These are phyloP conservation scores for Fonsecaea pugnacius DNA, from an alignment of 2,329 filamentous ascomycete genomes.

Conservation along the genomic window DNA sequence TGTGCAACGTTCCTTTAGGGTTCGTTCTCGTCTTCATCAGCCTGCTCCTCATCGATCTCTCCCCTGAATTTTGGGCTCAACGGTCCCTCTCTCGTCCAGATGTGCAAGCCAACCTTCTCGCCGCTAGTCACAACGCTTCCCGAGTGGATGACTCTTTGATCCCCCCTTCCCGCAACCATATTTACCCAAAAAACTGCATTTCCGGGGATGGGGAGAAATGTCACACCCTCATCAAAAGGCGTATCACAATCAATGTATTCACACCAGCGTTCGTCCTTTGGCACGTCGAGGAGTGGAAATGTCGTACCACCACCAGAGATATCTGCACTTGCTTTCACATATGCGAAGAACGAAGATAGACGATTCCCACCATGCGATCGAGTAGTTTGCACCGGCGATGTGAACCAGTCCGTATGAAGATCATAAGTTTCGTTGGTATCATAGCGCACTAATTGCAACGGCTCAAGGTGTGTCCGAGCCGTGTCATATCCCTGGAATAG, in stretches of 20 bases:
- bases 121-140: constrained; percentile 62
- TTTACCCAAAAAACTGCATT: constrained; percentile 69
- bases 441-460: constrained; percentile 21
- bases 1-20: not conserved
- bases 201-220: constrained; percentile 61
- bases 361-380: constrained; percentile 44
- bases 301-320: constrained; percentile 65
- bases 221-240: constrained; percentile 51
- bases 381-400: constrained; percentile 1
- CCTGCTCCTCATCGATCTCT: not conserved
- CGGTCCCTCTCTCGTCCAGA: constrained; percentile 50
- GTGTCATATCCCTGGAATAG: constrained; percentile 51
- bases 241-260: constrained; percentile 60
- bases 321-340: constrained; percentile 51
- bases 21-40: not conserved
- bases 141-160: constrained; percentile 65
- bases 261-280: constrained; percentile 54
- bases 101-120: constrained; percentile 65
- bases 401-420: constrained; percentile 24
- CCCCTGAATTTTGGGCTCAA: constrained; percentile 2
- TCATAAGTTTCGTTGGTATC: constrained; percentile 20
- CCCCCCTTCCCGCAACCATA: constrained; percentile 53
- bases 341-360: constrained; percentile 66
- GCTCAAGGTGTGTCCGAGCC: constrained; percentile 14
- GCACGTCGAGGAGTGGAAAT: constrained; percentile 56